Base-by-base conservation (phyloP, 225 moss, liverwort and hornwort species). In the Antitrichia curtipendula region DNA sequence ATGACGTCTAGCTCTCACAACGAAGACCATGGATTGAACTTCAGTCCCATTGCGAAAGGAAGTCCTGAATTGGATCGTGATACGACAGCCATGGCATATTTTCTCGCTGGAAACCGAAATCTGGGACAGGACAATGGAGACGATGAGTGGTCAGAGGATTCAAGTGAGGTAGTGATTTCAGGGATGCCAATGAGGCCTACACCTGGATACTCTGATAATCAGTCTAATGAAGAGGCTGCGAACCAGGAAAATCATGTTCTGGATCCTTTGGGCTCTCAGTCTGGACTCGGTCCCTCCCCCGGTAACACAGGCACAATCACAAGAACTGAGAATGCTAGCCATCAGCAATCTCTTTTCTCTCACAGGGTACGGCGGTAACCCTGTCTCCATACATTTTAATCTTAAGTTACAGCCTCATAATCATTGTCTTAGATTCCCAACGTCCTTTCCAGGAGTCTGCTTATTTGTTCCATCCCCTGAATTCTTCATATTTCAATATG, bases 11-110 rank as follows among this genome's bases (percentile, higher is more conserved):
- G 89, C 45, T 93, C 92, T 81, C 90, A 85, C 27, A 82, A 88
- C 50, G 89, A 91, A 82, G 92, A 91, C 66, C 89, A 88, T 41
- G 83, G 88, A 45, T 78, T 92, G 84, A 88, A 72, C 31, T 91
- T 82, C 70, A 88, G 91, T 77, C 87, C 89, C 10, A 57, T 89
- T 76, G 81, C 85, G 25, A 92, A 90, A 81, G 90, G 87, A 91
- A 93, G 82, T 66, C 91, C 91, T 25, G 89, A 92, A 82, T 83
- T 96, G 41, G 96, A 94, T 82, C 92, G 91, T 85, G 97, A 96
- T 47, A 96, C 95, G 5, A 93, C 94, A 45, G 95, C 94, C 29
- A 96, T 97, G 95, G 95, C 94, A 22, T 97, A 92, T 45, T 94
- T 96, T 58, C 94, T 97, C 45, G 93, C 92, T 65, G 95, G 96